Base-by-base conservation (phyloP, 2,329 filamentous ascomycete species). In the Thyridium curvatum region DNA sequence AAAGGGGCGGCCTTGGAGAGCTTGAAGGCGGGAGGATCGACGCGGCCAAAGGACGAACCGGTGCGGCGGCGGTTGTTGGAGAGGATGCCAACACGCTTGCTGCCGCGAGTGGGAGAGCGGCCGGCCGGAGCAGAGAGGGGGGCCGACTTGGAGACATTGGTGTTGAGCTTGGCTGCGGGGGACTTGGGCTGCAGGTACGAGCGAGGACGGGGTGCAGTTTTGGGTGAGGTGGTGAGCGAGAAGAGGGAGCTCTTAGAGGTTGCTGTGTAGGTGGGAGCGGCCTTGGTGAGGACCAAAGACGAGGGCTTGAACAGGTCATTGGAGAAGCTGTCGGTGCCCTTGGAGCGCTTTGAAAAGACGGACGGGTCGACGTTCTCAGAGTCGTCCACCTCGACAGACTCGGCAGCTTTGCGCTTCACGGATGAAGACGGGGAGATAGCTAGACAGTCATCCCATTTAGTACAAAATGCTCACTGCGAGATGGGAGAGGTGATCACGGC, bases 101-200 rank as follows among this genome's bases (percentile, higher is more conserved):
- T 62, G 52, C 62, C 62, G 37, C 82, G 69, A n/a, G 74, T 84
- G 3, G 88, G 87, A 3, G 87, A 93, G 45, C 88, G 85, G 35
- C 88, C 86, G 49, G 85, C 86, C 31, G 84, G 83, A n/a, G 83
- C 78, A 34, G 78, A 70, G 14, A 77, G 64, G 12, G 79, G 73
- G 12, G 74, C 66, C 1, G 77, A 69, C 46, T 68, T 69, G 44
- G 66, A 49, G 43, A 64, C 55, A 40, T 50, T 53, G 8, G 64
- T 62, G 56, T 64, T 69, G 40, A 73, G 49, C 49, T 64, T 74
- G 31, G 62, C 47, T 38, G 64, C 56, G 13, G 73, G 74, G 4
- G 75, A 77, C 52, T 69, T 74, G 43, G 75, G 65, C 45, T 74
- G 67, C 40, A 79, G 61, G 16, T 72, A 58, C 35, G 58, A 55